Evolutionary conservation across 176 grass and related monocot species (phyloP).

Genomic region (Coix lacrymajobi): DNA sequence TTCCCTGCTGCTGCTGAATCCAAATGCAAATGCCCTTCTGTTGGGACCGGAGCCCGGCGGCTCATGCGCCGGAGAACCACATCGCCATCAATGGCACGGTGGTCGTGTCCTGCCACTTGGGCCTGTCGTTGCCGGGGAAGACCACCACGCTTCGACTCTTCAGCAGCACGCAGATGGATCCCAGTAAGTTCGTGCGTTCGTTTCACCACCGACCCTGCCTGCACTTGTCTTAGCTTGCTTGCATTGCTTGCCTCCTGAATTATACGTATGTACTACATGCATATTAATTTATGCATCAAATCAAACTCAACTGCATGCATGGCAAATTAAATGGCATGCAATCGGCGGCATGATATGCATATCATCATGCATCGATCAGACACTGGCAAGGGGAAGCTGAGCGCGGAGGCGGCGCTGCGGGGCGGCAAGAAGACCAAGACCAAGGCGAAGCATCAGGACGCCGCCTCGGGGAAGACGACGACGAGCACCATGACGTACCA

Average conservation of each 20-base stretch:
- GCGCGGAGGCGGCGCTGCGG: constrained; percentile 38
- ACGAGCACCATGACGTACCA: constrained; percentile 53
- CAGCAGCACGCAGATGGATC: constrained; percentile 69
- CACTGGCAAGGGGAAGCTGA: constrained; percentile 61
- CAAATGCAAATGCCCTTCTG: constrained; percentile 60
- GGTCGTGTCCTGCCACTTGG: constrained; percentile 40
- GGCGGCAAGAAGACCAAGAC: constrained; percentile 61
- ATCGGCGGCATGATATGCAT: too few species aligned
- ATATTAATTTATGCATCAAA: too few species aligned
- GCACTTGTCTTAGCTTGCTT: too few species aligned
- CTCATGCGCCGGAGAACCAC: background rate
- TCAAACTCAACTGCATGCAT: too few species aligned
- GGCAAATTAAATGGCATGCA: too few species aligned
- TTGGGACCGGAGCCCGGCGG: background rate
- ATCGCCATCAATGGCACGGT: constrained; percentile 50
- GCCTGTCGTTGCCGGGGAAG: constrained; percentile 34
- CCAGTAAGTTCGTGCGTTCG: constrained; percentile 19
- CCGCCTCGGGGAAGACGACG: background rate
- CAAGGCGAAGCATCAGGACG: constrained; percentile 62
- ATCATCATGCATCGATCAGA: too few species aligned
- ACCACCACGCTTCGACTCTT: constrained; percentile 60
- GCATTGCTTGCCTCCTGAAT: background rate
- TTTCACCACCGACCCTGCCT: too few species aligned
- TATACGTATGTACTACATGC: too few species aligned
- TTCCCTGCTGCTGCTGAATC: too few species aligned